Base-by-base conservation (phyloP, 371 early-diverging fungal species). In the Mucor ambiguus region DNA sequence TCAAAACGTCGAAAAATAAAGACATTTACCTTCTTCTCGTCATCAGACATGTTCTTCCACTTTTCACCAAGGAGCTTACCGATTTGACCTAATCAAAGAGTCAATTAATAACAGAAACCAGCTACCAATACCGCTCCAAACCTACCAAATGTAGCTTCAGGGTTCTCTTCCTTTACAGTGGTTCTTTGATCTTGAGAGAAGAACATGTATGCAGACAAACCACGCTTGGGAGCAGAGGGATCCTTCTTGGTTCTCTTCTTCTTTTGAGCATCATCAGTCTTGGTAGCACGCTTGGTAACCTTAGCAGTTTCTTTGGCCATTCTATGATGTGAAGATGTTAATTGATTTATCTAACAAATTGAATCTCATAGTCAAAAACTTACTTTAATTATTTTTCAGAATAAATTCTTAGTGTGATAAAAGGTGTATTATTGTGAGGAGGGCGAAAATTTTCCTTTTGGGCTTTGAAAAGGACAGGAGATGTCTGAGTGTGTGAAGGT, bases 201-300 rank as follows among this genome's bases (percentile, higher is more conserved):
- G 80, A 87, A 79, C 81, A 94, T 85, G 85, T 90, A 95, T 20
- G 92, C 88, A n/a, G 92, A 87, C 65, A 90, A 81, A 20, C 86
- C 84, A 73, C 89, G 85, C 84, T 95, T 95, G 82, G 94, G 94
- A 57, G 85, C 89, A 63, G 69, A 77, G 61, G 86, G 80, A 80
- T 86, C 88, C 79, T 86, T 88, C 82, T 83, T 86, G 64, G 69
- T 26, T 46, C 73, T 68, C 44, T 67, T 69, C 68, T 73, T 75
- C 72, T 78, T 77, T 60, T 71, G 68, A 29, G 71, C 74, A 22
- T 68, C 75, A 28, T 65, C 72, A 30, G 48, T 29, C 41, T 64
- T 64, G 18, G 69, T 37, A 64, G 57, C 30, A 41, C 66, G 65
- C 44, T 65, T 69, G 18, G 64, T 57, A 11, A 29, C 54, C 24